Percentiles rank a stretch among this genome's conserved stretches.
These are phyloP conservation scores for Sungouiella blattae DNA, from an alignment of 805 yeast genomes.

Conservation along the genomic window DNA sequence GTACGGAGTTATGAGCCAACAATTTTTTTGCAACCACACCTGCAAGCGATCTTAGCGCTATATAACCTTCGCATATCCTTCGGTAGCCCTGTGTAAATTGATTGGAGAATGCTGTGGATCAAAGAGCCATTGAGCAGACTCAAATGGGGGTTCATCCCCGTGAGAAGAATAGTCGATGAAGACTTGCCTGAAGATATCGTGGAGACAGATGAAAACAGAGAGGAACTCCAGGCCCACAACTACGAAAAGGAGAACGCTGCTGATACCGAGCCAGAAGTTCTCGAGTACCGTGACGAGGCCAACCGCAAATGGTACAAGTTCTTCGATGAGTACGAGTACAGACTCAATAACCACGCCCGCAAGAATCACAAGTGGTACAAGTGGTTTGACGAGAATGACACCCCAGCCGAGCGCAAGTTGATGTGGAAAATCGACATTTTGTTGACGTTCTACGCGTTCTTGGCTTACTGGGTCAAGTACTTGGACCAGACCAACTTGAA, in stretches of 20 bases:
- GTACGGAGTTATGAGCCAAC: too few species aligned
- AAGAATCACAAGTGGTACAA: conserved; percentile 22
- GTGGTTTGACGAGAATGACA: conserved; percentile 26
- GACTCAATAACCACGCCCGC: conserved; percentile 16
- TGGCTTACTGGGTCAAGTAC: conserved; percentile 33
- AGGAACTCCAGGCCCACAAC: conserved; percentile 10
- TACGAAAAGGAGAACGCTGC: conserved; percentile 4
- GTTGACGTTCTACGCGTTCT: conserved; percentile 23
- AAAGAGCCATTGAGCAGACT: conserved; percentile 14
- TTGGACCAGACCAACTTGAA: conserved; percentile 22
- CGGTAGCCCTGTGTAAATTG: too few species aligned
- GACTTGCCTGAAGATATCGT: conserved; percentile 7
- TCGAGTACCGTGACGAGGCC: conserved; percentile 53
- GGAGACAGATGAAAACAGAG: not conserved
- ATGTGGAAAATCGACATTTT: conserved; percentile 28
- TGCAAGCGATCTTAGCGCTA: too few species aligned
- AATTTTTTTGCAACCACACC: too few species aligned
- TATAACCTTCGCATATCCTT: too few species aligned
- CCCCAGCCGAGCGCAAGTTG: conserved; percentile 27
- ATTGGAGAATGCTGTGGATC: conserved; percentile 3
- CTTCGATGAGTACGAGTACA: conserved; percentile 36
- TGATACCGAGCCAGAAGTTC: conserved; percentile 1
- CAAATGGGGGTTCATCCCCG: conserved; percentile 36
- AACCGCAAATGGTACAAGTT: conserved; percentile 48
- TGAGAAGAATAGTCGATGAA: conserved; percentile 32